A percentile compares a stretch with the other conserved stretches of the same genome.
These are phyloP conservation scores for Naegleria gruberi DNA, from an alignment of 208 protist genomes.

Conservation along the genomic window DNA sequence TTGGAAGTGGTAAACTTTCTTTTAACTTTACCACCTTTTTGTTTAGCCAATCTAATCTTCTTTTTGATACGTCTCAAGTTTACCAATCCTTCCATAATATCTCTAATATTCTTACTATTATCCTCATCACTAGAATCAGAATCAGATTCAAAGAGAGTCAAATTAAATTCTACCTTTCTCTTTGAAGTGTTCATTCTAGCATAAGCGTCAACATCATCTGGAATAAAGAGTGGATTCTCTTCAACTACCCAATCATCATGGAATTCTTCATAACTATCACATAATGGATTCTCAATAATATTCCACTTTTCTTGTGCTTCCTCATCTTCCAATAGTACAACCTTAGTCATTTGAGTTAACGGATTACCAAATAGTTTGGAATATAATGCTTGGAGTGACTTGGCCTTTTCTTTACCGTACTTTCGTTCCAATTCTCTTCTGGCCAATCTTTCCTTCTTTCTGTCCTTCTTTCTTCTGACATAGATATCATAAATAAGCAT, in stretches of 20 bases:
- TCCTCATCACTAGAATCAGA: neutral
- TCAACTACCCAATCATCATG: neutral
- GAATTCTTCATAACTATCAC: neutral
- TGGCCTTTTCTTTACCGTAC: neutral
- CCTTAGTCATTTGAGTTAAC: neutral
- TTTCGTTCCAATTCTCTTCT: neutral
- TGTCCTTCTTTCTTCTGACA: neutral
- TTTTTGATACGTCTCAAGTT: neutral
- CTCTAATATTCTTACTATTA: neutral
- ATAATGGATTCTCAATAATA: neutral
- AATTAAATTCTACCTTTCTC: neutral
- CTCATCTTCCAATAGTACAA: neutral
- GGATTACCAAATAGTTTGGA: neutral
- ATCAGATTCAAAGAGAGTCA: neutral
- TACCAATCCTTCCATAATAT: neutral
- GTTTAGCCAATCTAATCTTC: neutral
- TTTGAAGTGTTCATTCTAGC: neutral
- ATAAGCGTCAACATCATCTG: neutral
- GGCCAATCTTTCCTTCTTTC: neutral
- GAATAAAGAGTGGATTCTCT: neutral
- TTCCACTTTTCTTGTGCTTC: neutral
- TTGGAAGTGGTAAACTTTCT: neutral
- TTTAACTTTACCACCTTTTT: neutral
- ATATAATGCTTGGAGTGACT: neutral
- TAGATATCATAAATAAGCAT: neutral